Conservation (phyloP, 2,329 filamentous ascomycete species). For the Teratosphaeria viscida region DNA sequence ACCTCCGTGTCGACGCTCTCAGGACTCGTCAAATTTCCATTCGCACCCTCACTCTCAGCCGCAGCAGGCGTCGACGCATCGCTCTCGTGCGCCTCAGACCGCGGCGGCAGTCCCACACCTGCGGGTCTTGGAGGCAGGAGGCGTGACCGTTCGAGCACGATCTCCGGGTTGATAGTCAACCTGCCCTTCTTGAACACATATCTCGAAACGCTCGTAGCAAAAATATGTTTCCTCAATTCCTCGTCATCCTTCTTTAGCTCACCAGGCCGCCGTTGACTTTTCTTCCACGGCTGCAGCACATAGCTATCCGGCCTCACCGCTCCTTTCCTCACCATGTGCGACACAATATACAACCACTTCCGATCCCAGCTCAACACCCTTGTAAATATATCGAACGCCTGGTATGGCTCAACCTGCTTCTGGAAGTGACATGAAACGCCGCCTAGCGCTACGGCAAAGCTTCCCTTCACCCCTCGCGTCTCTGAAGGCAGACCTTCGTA, state of each 20-base stretch:
- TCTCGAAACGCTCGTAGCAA: constrained; percentile 38
- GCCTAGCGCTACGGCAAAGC: constrained; percentile 34
- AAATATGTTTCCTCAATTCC: constrained; percentile 34
- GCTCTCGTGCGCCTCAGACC: constrained; percentile 11
- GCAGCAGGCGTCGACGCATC: constrained; percentile 10
- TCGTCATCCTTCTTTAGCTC: constrained; percentile 14
- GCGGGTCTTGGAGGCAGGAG: constrained; percentile 65
- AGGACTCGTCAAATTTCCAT: constrained; percentile 10
- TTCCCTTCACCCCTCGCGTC: constrained; percentile 18
- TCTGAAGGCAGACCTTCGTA: constrained; percentile 23
- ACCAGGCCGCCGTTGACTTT: constrained; percentile 11
- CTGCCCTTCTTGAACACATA: constrained; percentile 47
- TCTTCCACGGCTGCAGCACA: constrained; percentile 38
- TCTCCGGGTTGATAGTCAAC: constrained; percentile 73
- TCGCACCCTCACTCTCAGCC: constrained; percentile 10
- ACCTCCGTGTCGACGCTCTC: constrained; percentile 18
- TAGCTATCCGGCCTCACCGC: constrained; percentile 31
- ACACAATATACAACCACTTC: constrained; percentile 42
- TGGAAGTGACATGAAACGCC: constrained; percentile 40
- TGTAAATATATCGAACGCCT: constrained; percentile 39
- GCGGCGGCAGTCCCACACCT: constrained; percentile 31
- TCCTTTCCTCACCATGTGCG: constrained; percentile 37
- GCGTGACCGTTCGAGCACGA: constrained; percentile 59
- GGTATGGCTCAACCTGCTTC: constrained; percentile 35
- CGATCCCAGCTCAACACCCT: constrained; percentile 38